Evolutionary conservation across 1,139 yeast genomes (phyloP), one percentile per base, ranked within the genome.

Genomic region (Hansenula sp.): DNA sequence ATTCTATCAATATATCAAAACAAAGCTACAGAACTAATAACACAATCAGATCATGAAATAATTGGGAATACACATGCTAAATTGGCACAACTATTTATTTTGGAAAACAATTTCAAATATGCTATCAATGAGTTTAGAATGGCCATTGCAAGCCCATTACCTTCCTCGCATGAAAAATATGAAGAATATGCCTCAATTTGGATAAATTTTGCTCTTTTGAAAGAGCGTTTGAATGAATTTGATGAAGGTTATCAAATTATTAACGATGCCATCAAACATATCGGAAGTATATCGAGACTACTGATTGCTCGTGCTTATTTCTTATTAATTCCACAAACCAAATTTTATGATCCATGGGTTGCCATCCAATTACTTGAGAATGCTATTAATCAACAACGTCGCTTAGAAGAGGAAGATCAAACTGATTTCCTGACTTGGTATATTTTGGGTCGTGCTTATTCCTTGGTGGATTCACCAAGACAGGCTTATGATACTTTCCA

Each of bases 401-500:
- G 45, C 8, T 36, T 38, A 21, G 54, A 51, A 5, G 36, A 43
- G 2, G 46, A 49, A 16, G 53, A 52, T 31, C 68, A 66, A 9
- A 70, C 72, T 11, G 81, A 77, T 50, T 79, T 78, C 50, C 63
- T 80, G 41, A 83, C 84, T 3, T 57, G 60, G 60, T 77, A 75
- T 48, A 63, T 79, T n/a, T 57, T 79, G 35, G 81, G 84, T 2
- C 70, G 71, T 48, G 81, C 82, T 0, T 74, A 77, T 52, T 64
- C 76, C 12, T 52, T 71, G 35, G 55, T 71, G 28, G 74, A 71
- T 45, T 65, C 70, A 39, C 80, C 80, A 29, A 60, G 79, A 33
- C 66, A 70, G 41, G 80, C 84, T 2, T 81, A 79, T 55, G 79
- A 78, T 47, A 72, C 76, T 17, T 76, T 76, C 50, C 86, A 81